Evolutionary conservation across 768 basidiomycete genomes (phyloP).

Genomic region (Pholiota microspora): DNA sequence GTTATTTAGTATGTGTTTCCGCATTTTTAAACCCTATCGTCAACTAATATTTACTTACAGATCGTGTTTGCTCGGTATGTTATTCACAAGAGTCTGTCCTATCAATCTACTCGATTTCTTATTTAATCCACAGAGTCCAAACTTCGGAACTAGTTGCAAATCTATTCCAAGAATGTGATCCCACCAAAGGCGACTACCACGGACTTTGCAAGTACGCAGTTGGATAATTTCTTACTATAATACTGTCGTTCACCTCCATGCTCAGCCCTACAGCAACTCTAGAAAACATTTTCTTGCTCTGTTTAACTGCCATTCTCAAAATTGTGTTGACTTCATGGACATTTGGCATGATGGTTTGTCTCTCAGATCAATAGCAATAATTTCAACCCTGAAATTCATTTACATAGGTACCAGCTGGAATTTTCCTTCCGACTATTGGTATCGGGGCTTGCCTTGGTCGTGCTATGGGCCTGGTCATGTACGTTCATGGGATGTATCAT

Average conservation of each 20-base stretch:
- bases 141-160: constrained; percentile 81
- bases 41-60: constrained; percentile 28
- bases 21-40: constrained; percentile 3
- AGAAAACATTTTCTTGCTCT: constrained; percentile 66
- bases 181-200: constrained; percentile 62
- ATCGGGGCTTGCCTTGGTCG: constrained; percentile 74
- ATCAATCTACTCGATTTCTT: background rate
- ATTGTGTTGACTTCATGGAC: constrained; percentile 70
- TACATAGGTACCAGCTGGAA: constrained; percentile 66
- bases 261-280: constrained; percentile 60
- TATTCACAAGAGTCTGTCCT: background rate
- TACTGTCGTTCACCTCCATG: background rate
- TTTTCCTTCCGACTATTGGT: constrained; percentile 74
- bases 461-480: constrained; percentile 69
- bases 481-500: constrained; percentile 20
- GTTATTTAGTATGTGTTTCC: constrained; percentile 66
- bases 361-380: background rate
- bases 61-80: constrained; percentile 63
- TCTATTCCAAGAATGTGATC: constrained; percentile 81
- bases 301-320: constrained; percentile 62
- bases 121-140: constrained; percentile 49
- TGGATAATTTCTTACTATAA: background rate
- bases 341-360: constrained; percentile 71
- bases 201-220: constrained; percentile 74
- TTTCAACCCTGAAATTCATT: too few relatives aligned